Percentiles rank a stretch among this genome's conserved stretches.
Evolutionary conservation across 805 yeast species (phyloP).

Genomic region (Ascoidea rubescens): DNA sequence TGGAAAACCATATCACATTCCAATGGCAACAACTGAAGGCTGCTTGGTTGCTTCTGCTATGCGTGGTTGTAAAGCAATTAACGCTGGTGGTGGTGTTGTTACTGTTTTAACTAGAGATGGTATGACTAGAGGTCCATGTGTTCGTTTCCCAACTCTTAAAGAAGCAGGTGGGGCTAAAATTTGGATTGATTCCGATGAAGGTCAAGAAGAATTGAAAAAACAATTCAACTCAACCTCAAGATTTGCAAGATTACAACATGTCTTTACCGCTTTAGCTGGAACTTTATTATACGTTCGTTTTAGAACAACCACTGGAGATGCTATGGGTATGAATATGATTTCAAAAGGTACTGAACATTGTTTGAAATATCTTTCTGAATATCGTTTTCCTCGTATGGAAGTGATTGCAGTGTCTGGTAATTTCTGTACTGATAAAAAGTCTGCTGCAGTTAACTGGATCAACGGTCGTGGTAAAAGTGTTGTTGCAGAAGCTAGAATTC

Average conservation of each 20-base stretch:
- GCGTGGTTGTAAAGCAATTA: slow-evolving; percentile 98
- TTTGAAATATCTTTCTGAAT: slow-evolving; percentile 70
- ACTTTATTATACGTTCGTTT: slow-evolving; percentile 78
- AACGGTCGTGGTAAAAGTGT: slow-evolving; percentile 98
- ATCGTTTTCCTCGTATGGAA: slow-evolving; percentile 91
- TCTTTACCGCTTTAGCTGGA: slow-evolving; percentile 93
- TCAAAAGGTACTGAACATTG: slow-evolving; percentile 94
- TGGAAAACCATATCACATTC: slow-evolving; percentile 78
- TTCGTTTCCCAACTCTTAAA: slow-evolving; percentile 63
- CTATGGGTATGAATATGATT: slow-evolving; percentile 99
- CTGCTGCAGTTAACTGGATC: slow-evolving; percentile 98
- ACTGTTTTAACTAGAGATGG: slow-evolving; percentile 92
- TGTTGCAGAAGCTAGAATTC: slow-evolving; percentile 90
- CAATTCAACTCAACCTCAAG: slow-evolving; percentile 95
- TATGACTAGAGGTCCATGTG: slow-evolving; percentile 99
- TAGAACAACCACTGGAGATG: slow-evolving; percentile 99
- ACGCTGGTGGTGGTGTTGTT: slow-evolving; percentile 90
- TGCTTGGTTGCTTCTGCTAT: slow-evolving; percentile 95
- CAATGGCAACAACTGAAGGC: slow-evolving; percentile 99
- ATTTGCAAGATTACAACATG: slow-evolving; percentile 85
- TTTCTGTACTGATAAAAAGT: slow-evolving; percentile 94
- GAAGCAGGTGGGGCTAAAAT: slow-evolving; percentile 92
- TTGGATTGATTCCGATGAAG: slow-evolving; percentile 94
- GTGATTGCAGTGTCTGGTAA: slow-evolving; percentile 91
- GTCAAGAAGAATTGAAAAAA: slow-evolving; percentile 64